Evolutionary conservation across 176 grass and related monocot genomes (phyloP), one percentile per base, ranked within the genome.

Genomic region (Miscanthus lutarioriparius): DNA sequence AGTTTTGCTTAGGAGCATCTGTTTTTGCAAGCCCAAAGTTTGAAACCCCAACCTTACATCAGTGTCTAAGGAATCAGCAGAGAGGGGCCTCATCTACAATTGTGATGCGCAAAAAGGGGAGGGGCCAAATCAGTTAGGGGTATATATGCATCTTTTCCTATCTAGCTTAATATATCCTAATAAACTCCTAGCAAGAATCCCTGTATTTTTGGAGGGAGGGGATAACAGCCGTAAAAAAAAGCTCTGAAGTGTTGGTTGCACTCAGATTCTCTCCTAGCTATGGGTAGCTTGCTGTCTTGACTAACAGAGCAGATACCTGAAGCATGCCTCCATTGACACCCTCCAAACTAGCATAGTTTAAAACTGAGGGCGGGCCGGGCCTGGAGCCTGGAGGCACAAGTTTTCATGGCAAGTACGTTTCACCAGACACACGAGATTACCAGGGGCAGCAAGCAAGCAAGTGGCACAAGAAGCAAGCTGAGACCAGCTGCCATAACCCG

Each of bases 391-490:
- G 48, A 73, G 74, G 80, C 80, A 81, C 59, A 84, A 80, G 78
- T 12, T 75, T 83, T 67, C 83, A 89, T 71, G 80, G 22, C 14
- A 16, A 71, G 10, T 62, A 56, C 67, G 89, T 78, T 89, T 94
- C 83, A 89, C 84, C 72, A 72, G 61, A 39, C 35, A 27, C 33
- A 45, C 36, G 15, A 45, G 88, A 66, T 82, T 78, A 86, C 88
- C 79, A 91, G 47, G 67, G 83, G 83, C 79, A 86, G 80, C 79
- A 90, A 80, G 69, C 78, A 88, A 86, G 75, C n/a, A 17, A 14
- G 56, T 85, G 79, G 39, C 81, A 49, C 65, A 41, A 67, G 70
- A 87, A 75, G 87, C 87, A 84, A 85, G 40, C 74, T 62, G 63
- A 83, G 69, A 84, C 64, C 71, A 33, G 69, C 84, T 58, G 4